Conservation (phyloP, 2,329 filamentous ascomycete genomes). For the Epicoccum nigrum region DNA sequence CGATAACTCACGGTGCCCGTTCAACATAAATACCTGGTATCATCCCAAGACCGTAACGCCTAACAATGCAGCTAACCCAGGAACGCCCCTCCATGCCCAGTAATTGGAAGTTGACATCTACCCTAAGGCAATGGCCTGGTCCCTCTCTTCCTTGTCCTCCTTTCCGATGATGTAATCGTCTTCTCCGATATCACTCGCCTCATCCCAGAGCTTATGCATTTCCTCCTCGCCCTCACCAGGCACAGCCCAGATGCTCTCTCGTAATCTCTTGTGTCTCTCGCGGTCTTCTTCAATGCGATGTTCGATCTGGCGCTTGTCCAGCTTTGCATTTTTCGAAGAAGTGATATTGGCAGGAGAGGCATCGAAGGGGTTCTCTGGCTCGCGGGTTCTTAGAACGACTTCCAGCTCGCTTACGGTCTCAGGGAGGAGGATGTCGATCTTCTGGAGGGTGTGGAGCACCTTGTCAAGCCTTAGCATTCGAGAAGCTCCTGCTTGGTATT, state of each 20-base stretch:
- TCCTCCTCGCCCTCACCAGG: conserved; percentile 67
- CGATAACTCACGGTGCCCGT: not conserved
- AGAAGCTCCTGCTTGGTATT: not conserved
- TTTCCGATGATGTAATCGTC: conserved; percentile 79
- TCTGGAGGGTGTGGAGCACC: conserved; percentile 72
- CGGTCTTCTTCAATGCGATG: conserved; percentile 96
- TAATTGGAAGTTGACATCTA: not conserved
- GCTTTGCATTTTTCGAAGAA: conserved; percentile 22
- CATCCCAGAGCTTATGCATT: conserved; percentile 82
- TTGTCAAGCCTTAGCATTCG: conserved; percentile 33
- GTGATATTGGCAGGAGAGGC: conserved; percentile 10
- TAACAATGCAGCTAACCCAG: not conserved
- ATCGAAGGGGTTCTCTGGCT: conserved; percentile 51
- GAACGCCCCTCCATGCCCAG: not conserved
- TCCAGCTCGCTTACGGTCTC: conserved; percentile 82
- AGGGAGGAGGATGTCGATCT: conserved; percentile 73
- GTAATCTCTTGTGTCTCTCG: conserved; percentile 87
- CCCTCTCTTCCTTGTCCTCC: conserved; percentile 72
- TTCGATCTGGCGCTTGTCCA: conserved; percentile 90
- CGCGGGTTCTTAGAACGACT: conserved; percentile 79
- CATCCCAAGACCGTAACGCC: conserved; percentile 23
- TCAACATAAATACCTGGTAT: conserved; percentile 32
- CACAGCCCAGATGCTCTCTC: conserved; percentile 94
- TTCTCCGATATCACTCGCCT: conserved; percentile 83
- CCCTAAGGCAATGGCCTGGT: conserved; percentile 53